phyloP scores from a whole-genome alignment of 306 rosid genomes.

The Sphenostylis stenocarpa region DNA sequence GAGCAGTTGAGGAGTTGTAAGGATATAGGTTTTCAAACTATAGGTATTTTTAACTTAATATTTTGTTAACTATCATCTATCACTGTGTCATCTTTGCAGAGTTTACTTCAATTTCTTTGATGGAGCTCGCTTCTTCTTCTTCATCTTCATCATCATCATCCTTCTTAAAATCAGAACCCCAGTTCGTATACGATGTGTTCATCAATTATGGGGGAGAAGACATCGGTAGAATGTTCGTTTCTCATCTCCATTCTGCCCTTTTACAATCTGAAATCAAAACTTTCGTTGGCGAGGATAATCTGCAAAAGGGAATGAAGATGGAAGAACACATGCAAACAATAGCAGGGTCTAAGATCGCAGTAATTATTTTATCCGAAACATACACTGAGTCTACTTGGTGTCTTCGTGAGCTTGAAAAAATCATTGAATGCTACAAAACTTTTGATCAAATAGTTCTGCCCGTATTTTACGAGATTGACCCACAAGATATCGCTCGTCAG shows the following conservation, averaged over 20 bases:
- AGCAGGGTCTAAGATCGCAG: background rate
- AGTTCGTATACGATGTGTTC: conserved; percentile 22
- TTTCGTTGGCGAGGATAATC: background rate
- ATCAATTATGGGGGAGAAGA: conserved; percentile 28
- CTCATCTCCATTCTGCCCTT: conserved; percentile 5
- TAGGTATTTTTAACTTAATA: too few relatives aligned
- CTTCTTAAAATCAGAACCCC: background rate
- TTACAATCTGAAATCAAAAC: background rate
- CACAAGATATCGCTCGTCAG: background rate
- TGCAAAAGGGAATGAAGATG: background rate
- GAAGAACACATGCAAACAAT: background rate
- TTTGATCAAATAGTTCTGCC: background rate
- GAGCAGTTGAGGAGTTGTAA: too few relatives aligned
- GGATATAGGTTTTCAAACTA: too few relatives aligned
- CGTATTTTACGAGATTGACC: background rate
- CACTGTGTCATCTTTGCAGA: background rate
- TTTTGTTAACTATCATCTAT: too few relatives aligned
- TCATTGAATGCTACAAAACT: background rate
- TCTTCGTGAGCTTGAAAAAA: background rate
- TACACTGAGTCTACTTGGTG: conserved; percentile 20
- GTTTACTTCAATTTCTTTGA: background rate
- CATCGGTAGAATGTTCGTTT: background rate
- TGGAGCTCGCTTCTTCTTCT: background rate
- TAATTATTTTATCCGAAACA: background rate
- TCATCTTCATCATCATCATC: background rate